Conservation (phyloP, 495 filamentous ascomycete species). For the Diplogelasinospora grovesii region DNA sequence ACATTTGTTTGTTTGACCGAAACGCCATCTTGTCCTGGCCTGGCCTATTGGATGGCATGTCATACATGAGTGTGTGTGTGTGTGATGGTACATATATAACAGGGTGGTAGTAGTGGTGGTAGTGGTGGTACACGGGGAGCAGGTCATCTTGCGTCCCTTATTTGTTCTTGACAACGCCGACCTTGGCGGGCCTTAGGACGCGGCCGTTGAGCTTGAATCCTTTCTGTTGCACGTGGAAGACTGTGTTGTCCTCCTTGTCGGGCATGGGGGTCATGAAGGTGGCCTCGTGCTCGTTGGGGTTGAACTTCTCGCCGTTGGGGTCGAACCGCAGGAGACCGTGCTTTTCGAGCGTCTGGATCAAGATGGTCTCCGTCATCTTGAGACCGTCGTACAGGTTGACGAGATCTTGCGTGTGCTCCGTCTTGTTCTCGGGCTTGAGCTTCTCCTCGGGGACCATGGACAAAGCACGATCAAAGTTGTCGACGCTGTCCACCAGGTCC, state of each 20-base stretch:
- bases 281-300: conserved; percentile 94
- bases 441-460: conserved; percentile 67
- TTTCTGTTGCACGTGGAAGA: conserved; percentile 91
- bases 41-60: too few relatives aligned
- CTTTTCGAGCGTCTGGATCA: conserved; percentile 84
- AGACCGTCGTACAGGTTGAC: conserved; percentile 77
- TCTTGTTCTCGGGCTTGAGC: conserved; percentile 48
- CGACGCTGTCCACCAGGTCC: conserved; percentile 87
- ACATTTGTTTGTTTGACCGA: too few relatives aligned
- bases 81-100: too few relatives aligned
- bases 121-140: conserved; percentile 2
- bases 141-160: conserved; percentile 12
- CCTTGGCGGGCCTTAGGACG: conserved; percentile 85
- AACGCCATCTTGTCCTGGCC: too few relatives aligned
- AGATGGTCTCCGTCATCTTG: conserved; percentile 86
- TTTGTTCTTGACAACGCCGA: conserved; percentile 73
- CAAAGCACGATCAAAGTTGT: conserved; percentile 94
- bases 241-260: conserved; percentile 80
- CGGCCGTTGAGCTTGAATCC: conserved; percentile 88
- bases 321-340: conserved; percentile 91
- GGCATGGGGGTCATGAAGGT: conserved; percentile 82
- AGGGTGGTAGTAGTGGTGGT: not conserved
- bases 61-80: too few relatives aligned
- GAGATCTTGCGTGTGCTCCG: conserved; percentile 59
- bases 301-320: conserved; percentile 71